Evolutionary conservation across 805 yeast genomes (phyloP).

Genomic region (Saccharomycopsis sp.): DNA sequence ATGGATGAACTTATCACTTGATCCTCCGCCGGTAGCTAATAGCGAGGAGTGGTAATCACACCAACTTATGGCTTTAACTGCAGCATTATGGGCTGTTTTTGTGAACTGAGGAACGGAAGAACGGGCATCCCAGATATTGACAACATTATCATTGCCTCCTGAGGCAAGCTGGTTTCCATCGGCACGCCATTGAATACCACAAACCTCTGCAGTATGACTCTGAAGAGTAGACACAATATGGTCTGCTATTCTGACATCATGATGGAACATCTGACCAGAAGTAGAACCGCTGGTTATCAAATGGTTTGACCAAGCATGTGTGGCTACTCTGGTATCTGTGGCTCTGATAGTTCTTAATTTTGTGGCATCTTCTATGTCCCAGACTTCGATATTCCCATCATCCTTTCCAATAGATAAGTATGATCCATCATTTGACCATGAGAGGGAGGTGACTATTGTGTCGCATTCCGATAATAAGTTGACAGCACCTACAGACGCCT

Average conservation of each 20-base stretch:
- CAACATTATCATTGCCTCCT: slow-evolving; percentile 93
- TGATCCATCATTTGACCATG: slow-evolving; percentile 89
- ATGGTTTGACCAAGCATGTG: slow-evolving; percentile 81
- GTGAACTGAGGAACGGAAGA: slow-evolving; percentile 60
- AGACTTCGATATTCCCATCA: slow-evolving; percentile 81
- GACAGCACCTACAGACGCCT: slow-evolving; percentile 77
- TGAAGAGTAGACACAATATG: slow-evolving; percentile 59
- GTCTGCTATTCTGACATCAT: slow-evolving; percentile 80
- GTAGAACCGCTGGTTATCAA: slow-evolving; percentile 81
- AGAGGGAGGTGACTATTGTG: slow-evolving; percentile 57
- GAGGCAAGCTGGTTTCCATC: slow-evolving; percentile 85
- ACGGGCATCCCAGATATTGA: slow-evolving; percentile 89
- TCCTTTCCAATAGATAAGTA: slow-evolving; percentile 79
- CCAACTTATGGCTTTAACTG: slow-evolving; percentile 94
- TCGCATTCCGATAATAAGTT: slow-evolving; percentile 58
- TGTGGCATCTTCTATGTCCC: slow-evolving; percentile 82
- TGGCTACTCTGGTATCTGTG: slow-evolving; percentile 69
- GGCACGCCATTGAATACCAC: slow-evolving; percentile 79
- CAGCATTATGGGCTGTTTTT: slow-evolving; percentile 81
- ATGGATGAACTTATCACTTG: slow-evolving; percentile 79
- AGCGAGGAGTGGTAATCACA: slow-evolving; percentile 79
- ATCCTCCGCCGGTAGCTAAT: slow-evolving; percentile 97
- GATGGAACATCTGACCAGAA: slow-evolving; percentile 75
- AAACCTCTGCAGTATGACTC: slow-evolving; percentile 76
- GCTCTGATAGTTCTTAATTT: slow-evolving; percentile 72